Percentiles rank a stretch among this genome's conserved stretches.
Conservation (phyloP, 768 basidiomycete genomes). For the Lactarius indigo region DNA sequence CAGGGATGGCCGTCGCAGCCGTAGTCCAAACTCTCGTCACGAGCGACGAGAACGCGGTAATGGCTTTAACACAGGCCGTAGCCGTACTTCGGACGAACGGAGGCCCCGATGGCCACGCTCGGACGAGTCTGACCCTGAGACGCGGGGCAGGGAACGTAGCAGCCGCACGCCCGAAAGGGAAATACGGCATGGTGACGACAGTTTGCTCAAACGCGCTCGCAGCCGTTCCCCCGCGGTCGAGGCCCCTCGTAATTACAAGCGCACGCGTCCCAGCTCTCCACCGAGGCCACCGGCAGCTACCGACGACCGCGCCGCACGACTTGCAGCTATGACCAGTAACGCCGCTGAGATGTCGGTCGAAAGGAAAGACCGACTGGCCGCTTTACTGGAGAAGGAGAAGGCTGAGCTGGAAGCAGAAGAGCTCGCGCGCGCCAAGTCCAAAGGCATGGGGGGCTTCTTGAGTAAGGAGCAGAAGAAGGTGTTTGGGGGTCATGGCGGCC, state of each 20-base stretch:
- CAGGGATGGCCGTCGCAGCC: slow-evolving; percentile 30
- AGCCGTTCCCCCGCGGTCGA: slow-evolving; percentile 36
- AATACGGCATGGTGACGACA: slow-evolving; percentile 31
- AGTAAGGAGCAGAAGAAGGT: slow-evolving; percentile 81
- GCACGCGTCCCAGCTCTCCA: slow-evolving; percentile 45
- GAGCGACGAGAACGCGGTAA: slow-evolving; percentile 23
- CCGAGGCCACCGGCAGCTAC: slow-evolving; percentile 30
- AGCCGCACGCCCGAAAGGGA: slow-evolving; percentile 27
- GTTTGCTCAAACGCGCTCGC: slow-evolving; percentile 40
- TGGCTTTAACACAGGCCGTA: slow-evolving; percentile 24
- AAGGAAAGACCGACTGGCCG: slow-evolving; percentile 67
- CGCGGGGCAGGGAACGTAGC: slow-evolving; percentile 30
- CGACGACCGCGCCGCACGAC: slow-evolving; percentile 72
- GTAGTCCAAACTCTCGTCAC: slow-evolving; percentile 17
- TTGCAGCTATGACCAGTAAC: slow-evolving; percentile 83
- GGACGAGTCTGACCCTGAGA: slow-evolving; percentile 46
- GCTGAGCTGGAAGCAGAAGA: slow-evolving; percentile 74
- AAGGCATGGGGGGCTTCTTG: slow-evolving; percentile 78
- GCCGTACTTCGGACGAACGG: slow-evolving; percentile 31
- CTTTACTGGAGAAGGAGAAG: slow-evolving; percentile 71
- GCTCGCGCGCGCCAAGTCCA: slow-evolving; percentile 59
- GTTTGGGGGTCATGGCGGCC: slow-evolving; percentile 70
- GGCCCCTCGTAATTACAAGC: slow-evolving; percentile 41
- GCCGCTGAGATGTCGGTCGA: slow-evolving; percentile 65
- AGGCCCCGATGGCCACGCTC: slow-evolving; percentile 47